Evolutionary conservation across 345 rosid species (phyloP).

Genomic region (Acer yangbiense): DNA sequence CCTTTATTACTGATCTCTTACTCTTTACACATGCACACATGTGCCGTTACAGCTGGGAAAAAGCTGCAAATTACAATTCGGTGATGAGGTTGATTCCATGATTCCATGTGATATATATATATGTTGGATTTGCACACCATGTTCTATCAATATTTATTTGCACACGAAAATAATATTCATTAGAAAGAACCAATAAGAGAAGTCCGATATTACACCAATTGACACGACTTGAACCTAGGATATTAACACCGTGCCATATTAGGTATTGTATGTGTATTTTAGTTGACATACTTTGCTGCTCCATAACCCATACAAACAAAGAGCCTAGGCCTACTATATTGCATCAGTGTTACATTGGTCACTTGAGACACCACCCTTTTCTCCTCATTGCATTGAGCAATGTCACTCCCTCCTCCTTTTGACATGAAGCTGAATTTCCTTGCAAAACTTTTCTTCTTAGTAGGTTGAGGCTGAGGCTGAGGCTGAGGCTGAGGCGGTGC

Average conservation of each 20-base stretch:
- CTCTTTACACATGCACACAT: neutral
- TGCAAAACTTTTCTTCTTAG: slow-evolving; percentile 10
- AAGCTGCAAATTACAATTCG: too few relatives aligned
- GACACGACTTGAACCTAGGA: too few relatives aligned
- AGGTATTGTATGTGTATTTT: neutral
- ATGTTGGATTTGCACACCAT: too few relatives aligned
- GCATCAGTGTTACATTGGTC: slow-evolving; percentile 22
- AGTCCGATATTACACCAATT: too few relatives aligned
- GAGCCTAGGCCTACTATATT: slow-evolving; percentile 39
- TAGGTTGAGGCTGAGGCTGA: too few relatives aligned
- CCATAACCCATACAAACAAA: slow-evolving; percentile 49
- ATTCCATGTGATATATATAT: too few relatives aligned
- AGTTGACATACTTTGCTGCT: slow-evolving; percentile 18
- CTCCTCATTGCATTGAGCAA: slow-evolving; percentile 20
- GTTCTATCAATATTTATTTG: too few relatives aligned
- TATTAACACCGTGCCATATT: too few relatives aligned
- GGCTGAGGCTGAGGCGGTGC: neutral
- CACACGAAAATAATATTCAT: too few relatives aligned
- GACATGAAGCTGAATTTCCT: slow-evolving; percentile 38
- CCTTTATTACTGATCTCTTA: neutral
- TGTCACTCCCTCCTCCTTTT: slow-evolving; percentile 1
- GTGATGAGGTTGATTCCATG: too few relatives aligned
- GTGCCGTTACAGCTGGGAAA: neutral
- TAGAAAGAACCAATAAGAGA: too few relatives aligned
- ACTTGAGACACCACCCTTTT: slow-evolving; percentile 22